Evolutionary conservation across 345 rosid genomes (phyloP).

Genomic region (Lagerstroemia speciosa): DNA sequence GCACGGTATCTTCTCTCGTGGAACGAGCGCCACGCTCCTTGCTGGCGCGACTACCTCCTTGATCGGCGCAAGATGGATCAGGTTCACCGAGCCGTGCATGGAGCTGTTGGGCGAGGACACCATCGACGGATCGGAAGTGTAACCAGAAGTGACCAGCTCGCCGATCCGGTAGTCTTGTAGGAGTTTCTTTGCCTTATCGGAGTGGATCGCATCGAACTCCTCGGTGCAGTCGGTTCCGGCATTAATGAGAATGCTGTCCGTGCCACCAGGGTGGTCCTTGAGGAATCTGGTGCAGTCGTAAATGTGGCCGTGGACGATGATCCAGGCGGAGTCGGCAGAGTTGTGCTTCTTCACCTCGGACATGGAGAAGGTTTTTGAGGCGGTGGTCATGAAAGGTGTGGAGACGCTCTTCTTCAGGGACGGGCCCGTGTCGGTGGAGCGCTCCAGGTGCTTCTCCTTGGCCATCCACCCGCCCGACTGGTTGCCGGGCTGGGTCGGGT

Average conservation of each 20-base stretch:
- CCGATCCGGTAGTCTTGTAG: constrained; percentile 74
- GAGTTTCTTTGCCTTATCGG: constrained; percentile 78
- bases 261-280: constrained; percentile 87
- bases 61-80: constrained; percentile 45
- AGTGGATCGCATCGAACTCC: constrained; percentile 92
- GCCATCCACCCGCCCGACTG: constrained; percentile 99
- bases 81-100: constrained; percentile 45
- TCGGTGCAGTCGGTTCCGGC: constrained; percentile 92
- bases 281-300: constrained; percentile 88
- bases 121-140: constrained; percentile 44
- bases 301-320: constrained; percentile 83
- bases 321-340: constrained; percentile 77
- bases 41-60: constrained; percentile 30
- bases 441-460: constrained; percentile 61
- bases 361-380: constrained; percentile 49
- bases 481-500: constrained; percentile 86
- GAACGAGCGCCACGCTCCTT: constrained; percentile 52
- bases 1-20: constrained; percentile 71
- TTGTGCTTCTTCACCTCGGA: constrained; percentile 66
- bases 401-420: constrained; percentile 74
- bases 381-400: constrained; percentile 83
- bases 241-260: constrained; percentile 75
- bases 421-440: constrained; percentile 31
- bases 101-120: constrained; percentile 60
- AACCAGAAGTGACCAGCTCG: constrained; percentile 47